Evolutionary conservation across 148 eudicot genomes (phyloP).

Genomic region (Rhododendron mucronatum): DNA sequence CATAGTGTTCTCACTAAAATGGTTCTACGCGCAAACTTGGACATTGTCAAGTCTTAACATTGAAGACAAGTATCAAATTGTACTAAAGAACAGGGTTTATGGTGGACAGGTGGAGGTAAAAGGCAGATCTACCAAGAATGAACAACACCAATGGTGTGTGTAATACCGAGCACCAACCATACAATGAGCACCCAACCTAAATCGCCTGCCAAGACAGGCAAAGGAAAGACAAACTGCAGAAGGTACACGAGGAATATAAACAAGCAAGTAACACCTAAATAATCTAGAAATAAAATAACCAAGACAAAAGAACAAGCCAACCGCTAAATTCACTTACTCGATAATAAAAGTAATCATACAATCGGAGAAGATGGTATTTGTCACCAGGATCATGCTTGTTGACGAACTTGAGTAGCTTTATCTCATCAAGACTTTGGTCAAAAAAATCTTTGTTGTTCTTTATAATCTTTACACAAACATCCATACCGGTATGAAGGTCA

Average conservation of each 20-base stretch:
- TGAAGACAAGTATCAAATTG: background rate
- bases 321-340: constrained; percentile 57
- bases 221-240: background rate
- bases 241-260: background rate
- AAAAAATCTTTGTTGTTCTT: constrained; percentile 98
- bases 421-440: constrained; percentile 99
- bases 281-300: background rate
- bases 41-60: background rate
- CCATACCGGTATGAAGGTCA: constrained; percentile 98
- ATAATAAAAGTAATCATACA: constrained; percentile 95
- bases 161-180: background rate
- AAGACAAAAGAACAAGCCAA: background rate
- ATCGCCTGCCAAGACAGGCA: background rate
- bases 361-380: constrained; percentile 83
- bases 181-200: background rate
- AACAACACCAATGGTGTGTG: background rate
- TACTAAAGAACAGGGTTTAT: background rate
- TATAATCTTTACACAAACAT: constrained; percentile 95
- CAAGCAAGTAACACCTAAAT: background rate
- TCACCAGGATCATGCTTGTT: constrained; percentile 97
- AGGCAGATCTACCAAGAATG: background rate
- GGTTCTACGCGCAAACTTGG: background rate
- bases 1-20: background rate
- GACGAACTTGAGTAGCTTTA: constrained; percentile 92
- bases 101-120: background rate